Percentiles rank a stretch among this genome's conserved stretches.
phyloP scores from a whole-genome alignment of 345 rosid species.

The Hibiscus mutabilis region DNA sequence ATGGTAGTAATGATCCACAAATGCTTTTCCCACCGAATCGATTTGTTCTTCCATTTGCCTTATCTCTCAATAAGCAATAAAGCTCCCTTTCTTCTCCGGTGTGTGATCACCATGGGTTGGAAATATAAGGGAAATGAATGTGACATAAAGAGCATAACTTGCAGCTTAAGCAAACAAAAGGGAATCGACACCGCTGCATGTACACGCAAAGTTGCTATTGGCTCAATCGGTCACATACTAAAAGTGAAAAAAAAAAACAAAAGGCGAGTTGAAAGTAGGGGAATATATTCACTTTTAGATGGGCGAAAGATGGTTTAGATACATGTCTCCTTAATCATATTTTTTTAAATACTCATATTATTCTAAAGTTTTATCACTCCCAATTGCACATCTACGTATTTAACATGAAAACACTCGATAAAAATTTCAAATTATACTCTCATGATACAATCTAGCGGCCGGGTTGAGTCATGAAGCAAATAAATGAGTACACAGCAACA shows the following conservation, averaged over 20 bases:
- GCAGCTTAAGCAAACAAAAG: not conserved
- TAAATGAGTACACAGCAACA: not conserved
- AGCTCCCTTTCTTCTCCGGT: constrained; percentile 3
- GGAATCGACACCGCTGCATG: constrained; percentile 39
- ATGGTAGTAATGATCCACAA: constrained; percentile 66
- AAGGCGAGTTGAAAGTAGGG: not conserved
- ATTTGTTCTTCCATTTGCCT: constrained; percentile 43
- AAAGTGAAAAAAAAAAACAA: not conserved
- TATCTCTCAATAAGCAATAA: too few relatives aligned
- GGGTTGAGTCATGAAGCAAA: not conserved
- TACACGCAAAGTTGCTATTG: constrained; percentile 32
- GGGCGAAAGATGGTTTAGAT: too few relatives aligned
- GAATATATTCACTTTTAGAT: not conserved
- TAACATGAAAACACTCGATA: too few relatives aligned
- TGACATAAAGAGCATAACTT: not conserved
- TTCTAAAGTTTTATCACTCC: too few relatives aligned
- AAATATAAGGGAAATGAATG: constrained; percentile 10
- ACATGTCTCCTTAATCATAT: not conserved
- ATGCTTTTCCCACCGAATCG: constrained; percentile 64
- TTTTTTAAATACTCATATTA: too few relatives aligned
- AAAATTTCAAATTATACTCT: too few relatives aligned
- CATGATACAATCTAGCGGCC: too few relatives aligned
- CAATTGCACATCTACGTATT: too few relatives aligned
- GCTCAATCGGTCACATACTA: not conserved
- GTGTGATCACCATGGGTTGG: not conserved